phyloP scores from a whole-genome alignment of 768 basidiomycete genomes.

The Mycena sanguinolenta region DNA sequence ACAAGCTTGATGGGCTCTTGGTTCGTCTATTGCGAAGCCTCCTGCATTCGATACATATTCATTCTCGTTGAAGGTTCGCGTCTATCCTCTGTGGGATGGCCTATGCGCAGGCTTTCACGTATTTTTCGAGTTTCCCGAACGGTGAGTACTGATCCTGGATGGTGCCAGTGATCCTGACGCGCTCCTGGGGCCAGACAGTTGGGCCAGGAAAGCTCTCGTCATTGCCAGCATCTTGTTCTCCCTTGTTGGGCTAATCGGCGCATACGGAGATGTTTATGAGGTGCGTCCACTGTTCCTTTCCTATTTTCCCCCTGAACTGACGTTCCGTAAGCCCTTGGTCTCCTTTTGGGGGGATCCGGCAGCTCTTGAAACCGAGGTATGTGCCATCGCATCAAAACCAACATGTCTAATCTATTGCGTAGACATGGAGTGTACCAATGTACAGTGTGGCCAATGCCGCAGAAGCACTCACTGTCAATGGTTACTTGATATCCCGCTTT shows the following conservation, averaged over 20 bases:
- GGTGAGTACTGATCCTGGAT: too few species aligned
- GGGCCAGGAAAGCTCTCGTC: constrained; percentile 7
- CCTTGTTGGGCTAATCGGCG: neutral
- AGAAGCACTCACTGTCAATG: neutral
- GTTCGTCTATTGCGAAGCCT: too few species aligned
- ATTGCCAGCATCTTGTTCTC: neutral
- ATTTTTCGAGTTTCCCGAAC: constrained; percentile 3
- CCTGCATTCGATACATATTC: too few species aligned
- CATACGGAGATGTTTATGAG: constrained; percentile 12
- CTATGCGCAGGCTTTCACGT: neutral
- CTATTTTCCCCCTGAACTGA: neutral
- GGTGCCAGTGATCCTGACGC: too few species aligned
- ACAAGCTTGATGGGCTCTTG: constrained; percentile 10
- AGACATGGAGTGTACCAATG: constrained; percentile 9
- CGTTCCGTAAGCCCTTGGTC: neutral
- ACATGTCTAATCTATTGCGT: neutral
- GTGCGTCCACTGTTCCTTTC: neutral
- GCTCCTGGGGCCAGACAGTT: neutral
- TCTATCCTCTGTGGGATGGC: neutral
- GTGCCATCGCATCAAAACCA: neutral
- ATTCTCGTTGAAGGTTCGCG: too few species aligned
- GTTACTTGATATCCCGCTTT: constrained; percentile 9
- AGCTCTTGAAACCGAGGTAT: neutral
- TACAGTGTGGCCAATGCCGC: neutral
- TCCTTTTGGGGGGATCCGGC: neutral